Base-by-base conservation (phyloP, 352 stramenopile genomes). In the Phytophthora cactorum region DNA sequence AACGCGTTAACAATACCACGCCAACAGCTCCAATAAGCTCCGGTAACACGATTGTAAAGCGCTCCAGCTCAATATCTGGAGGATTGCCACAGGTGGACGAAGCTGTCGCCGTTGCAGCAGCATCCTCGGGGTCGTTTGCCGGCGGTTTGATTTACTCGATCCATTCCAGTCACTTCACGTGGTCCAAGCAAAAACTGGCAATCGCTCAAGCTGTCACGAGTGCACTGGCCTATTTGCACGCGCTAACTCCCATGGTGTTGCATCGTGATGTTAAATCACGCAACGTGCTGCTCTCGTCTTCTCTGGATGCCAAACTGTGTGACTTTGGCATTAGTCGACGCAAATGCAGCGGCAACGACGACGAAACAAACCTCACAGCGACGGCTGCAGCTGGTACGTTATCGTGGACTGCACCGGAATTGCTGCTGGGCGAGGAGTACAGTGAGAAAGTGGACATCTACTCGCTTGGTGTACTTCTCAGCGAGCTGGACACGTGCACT, bases 241-340 rank as follows among this genome's bases (percentile, higher is more conserved):
- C 57, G 9, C 65, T 90, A 27, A 81, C 68, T 1, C 89, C 88
- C n/a, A 89, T 90, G 56, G 75, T 96, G 56, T 72, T 97, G 25
- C 90, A 97, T 66, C 87, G 86, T 27, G 90, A 97, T 63, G 70
- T 97, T 34, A 97, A 97, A 62, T 92, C 87, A n/a, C 86, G 86
- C 29, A 97, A 96, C 66, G 79, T 97, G n/a, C 50, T 96, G 28
- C 55, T 96, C 10, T 80, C 75, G 4, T 63, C 72, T 31, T 64
- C 66, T n/a, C 66, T 86, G 56, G 71, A 86, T 22, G 77, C 81
- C 52, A 87, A 88, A 36, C 46, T 89, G 47, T 79, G 78, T 51
- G 79, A 89, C 45, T 88, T 88, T 74, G 75, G 81, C 41, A 76
- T 82, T 34, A 82, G 70, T 45, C 75, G 81, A 34, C 81, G 80